phyloP scores from a whole-genome alignment of 257 asterid species.

The Solanum tarijense region DNA sequence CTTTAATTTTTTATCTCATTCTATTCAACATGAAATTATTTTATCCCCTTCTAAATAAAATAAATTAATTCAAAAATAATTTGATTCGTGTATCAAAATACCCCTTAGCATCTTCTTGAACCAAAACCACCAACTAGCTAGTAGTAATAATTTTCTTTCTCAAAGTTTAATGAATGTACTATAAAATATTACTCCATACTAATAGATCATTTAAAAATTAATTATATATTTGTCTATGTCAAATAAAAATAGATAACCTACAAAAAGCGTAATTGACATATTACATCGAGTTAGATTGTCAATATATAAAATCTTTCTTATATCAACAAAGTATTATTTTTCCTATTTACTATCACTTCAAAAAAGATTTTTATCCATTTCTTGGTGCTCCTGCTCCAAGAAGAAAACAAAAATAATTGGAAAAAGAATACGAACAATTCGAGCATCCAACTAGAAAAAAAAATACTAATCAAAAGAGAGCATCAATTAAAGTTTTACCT shows the following conservation, averaged over 20 bases:
- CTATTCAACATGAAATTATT: too few relatives aligned
- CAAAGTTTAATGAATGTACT: background rate
- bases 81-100: background rate
- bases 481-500: conserved; percentile 16
- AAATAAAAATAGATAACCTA: background rate
- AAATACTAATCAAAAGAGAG: background rate
- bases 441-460: background rate
- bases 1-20: too few relatives aligned
- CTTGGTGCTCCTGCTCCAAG: background rate
- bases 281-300: background rate
- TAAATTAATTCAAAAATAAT: background rate
- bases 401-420: background rate
- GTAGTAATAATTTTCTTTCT: background rate
- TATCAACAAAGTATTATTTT: background rate
- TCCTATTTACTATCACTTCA: background rate
- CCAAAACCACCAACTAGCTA: background rate
- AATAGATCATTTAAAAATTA: background rate
- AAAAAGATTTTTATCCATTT: background rate
- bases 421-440: background rate
- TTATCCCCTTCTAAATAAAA: background rate
- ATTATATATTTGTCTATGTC: background rate
- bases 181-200: background rate
- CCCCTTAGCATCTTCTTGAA: background rate
- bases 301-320: background rate
- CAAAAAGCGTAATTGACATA: background rate